phyloP scores from a whole-genome alignment of 768 basidiomycete species.

The Leccinum uliginosum region DNA sequence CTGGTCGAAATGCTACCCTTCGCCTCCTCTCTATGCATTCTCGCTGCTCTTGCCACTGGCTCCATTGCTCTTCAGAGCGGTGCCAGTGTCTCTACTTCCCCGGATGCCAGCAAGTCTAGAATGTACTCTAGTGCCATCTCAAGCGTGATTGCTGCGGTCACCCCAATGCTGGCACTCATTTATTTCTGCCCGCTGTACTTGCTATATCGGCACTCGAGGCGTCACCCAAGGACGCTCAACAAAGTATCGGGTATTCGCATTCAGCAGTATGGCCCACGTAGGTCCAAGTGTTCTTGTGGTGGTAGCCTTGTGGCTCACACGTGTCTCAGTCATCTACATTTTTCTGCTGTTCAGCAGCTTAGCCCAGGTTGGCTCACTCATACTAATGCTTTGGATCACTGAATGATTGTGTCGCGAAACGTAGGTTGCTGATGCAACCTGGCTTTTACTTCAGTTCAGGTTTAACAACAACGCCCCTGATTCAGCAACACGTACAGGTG shows the following conservation, averaged over 20 bases:
- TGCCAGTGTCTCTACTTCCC: conserved; percentile 7
- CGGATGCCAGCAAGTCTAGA: conserved; percentile 26
- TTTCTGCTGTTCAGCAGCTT: conserved; percentile 48
- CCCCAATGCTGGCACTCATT: conserved; percentile 34
- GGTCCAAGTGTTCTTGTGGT: conserved; percentile 15
- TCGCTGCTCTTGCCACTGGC: conserved; percentile 31
- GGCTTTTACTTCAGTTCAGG: conserved; percentile 55
- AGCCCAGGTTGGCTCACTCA: conserved; percentile 35
- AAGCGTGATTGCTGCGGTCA: conserved; percentile 32
- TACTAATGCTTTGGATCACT: neutral
- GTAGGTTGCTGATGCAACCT: conserved; percentile 51
- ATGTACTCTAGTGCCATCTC: conserved; percentile 35
- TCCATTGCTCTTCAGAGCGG: conserved; percentile 28
- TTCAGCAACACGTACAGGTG: conserved; percentile 37
- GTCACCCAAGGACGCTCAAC: conserved; percentile 45
- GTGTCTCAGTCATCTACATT: conserved; percentile 42
- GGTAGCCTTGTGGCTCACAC: conserved; percentile 18
- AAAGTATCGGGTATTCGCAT: conserved; percentile 44
- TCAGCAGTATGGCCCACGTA: conserved; percentile 52
- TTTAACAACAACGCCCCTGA: conserved; percentile 51
- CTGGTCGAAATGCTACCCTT: conserved; percentile 37
- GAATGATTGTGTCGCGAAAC: conserved; percentile 1
- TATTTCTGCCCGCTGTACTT: conserved; percentile 52
- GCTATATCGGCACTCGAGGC: conserved; percentile 43
- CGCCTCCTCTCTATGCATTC: conserved; percentile 31